phyloP scores from a whole-genome alignment of 2,329 filamentous ascomycete genomes.

The Colletotrichum sp. region DNA sequence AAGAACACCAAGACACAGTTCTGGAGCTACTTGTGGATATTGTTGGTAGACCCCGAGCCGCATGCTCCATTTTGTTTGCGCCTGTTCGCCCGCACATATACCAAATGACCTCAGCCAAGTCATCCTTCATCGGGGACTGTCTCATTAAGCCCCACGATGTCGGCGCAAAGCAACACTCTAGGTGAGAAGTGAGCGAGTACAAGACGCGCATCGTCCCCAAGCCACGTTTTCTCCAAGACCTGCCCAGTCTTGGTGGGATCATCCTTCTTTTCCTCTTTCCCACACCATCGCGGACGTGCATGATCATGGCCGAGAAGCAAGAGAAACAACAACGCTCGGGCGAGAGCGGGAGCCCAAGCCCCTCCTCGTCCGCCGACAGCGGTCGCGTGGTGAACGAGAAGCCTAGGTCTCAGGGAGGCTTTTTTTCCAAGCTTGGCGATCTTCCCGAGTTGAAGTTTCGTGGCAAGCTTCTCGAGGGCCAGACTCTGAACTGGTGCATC shows the following conservation, averaged over 20 bases:
- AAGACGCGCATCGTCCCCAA: not conserved
- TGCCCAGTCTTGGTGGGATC: not conserved
- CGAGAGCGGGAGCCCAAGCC: not conserved
- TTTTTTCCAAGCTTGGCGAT: conserved; percentile 24
- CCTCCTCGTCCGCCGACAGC: conserved; percentile 3
- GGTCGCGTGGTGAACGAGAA: not conserved
- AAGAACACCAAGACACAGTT: not conserved
- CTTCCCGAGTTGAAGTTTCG: conserved; percentile 29
- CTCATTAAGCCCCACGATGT: not conserved
- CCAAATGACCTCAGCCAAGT: conserved; percentile 21
- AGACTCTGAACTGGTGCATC: conserved; percentile 29
- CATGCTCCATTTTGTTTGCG: not conserved
- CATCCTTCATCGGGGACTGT: not conserved
- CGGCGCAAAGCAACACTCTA: not conserved
- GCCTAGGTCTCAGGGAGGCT: not conserved
- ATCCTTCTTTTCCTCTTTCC: not conserved
- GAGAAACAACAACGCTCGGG: conserved; percentile 9
- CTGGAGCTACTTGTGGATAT: not conserved
- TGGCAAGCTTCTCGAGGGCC: conserved; percentile 27
- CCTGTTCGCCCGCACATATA: not conserved
- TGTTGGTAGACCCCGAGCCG: not conserved
- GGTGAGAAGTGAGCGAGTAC: conserved; percentile 10
- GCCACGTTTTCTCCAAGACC: not conserved
- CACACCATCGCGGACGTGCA: not conserved
- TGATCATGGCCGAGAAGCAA: conserved; percentile 11